These are phyloP conservation scores for Neurospora cerealis DNA, from an alignment of 495 filamentous ascomycete species.

Conservation along the genomic window DNA sequence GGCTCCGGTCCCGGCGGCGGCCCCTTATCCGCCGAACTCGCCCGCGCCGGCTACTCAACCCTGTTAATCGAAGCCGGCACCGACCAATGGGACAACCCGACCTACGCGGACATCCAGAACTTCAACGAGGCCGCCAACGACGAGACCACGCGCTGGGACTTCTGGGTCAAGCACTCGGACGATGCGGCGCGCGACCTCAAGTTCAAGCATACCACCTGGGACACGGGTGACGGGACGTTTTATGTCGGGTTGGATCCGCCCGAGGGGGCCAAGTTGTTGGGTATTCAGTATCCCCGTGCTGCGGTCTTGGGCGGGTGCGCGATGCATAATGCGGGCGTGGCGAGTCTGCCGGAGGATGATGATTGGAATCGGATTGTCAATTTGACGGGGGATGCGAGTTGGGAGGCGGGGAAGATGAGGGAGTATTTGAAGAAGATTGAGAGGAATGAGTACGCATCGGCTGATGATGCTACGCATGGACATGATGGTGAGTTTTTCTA, in stretches of 20 bases:
- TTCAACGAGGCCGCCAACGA: constrained; percentile 38
- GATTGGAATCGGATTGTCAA: constrained; percentile 38
- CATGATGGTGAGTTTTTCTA: constrained; percentile 21
- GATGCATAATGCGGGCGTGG: constrained; percentile 40
- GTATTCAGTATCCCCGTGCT: constrained; percentile 39
- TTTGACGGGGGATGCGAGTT: constrained; percentile 34
- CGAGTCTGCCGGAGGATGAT: constrained; percentile 29
- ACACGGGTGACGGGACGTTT: constrained; percentile 34
- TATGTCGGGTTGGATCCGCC: constrained; percentile 38
- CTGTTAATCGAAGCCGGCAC: constrained; percentile 56
- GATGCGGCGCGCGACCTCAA: constrained; percentile 31
- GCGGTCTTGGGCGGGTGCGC: constrained; percentile 38
- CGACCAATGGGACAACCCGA: constrained; percentile 44
- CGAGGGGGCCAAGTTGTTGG: constrained; percentile 29
- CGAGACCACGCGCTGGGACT: constrained; percentile 38
- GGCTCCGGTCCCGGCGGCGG: constrained; percentile 58
- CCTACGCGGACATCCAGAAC: constrained; percentile 28
- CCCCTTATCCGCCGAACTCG: constrained; percentile 51
- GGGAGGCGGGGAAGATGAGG: constrained; percentile 36
- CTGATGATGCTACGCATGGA: constrained; percentile 30
- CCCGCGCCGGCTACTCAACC: constrained; percentile 47
- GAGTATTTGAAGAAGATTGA: constrained; percentile 34
- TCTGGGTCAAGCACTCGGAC: constrained; percentile 41
- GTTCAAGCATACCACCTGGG: constrained; percentile 36
- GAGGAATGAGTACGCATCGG: constrained; percentile 30